Evolutionary conservation across 345 rosid species (phyloP).

Genomic region (Limnanthes douglasii): DNA sequence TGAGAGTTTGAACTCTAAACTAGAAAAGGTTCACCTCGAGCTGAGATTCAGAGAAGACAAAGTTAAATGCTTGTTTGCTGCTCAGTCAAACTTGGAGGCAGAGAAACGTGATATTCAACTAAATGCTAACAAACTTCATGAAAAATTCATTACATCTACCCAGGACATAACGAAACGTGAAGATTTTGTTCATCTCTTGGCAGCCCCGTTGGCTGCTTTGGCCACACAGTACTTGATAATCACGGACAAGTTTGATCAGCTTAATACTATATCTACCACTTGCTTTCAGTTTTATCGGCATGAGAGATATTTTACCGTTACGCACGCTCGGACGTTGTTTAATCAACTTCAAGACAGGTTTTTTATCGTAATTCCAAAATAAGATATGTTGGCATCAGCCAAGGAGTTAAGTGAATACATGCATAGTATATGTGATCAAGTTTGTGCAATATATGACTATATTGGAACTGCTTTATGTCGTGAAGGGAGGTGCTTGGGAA

Average conservation of each 20-base stretch:
- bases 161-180: constrained; percentile 41
- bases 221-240: constrained; percentile 37
- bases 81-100: constrained; percentile 39
- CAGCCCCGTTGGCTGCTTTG: constrained; percentile 38
- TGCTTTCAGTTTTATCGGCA: constrained; percentile 34
- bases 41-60: constrained; percentile 42
- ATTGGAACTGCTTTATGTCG: too few species aligned
- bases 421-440: too few species aligned
- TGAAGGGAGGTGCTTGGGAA: too few species aligned
- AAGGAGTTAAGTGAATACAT: constrained; percentile 28
- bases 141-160: constrained; percentile 26
- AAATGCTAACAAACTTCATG: constrained; percentile 28
- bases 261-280: constrained; percentile 32
- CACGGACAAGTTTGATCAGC: constrained; percentile 29
- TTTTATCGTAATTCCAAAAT: constrained; percentile 27
- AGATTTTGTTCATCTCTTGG: constrained; percentile 26
- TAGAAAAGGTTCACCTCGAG: constrained; percentile 32
- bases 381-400: constrained; percentile 28
- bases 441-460: too few species aligned
- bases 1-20: constrained; percentile 40
- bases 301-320: constrained; percentile 31
- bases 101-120: constrained; percentile 35
- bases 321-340: constrained; percentile 30
- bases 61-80: constrained; percentile 25
- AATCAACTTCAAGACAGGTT: constrained; percentile 40